These are phyloP conservation scores for Fomes fomentarius DNA, from an alignment of 1,284 basidiomycete genomes.

Conservation along the genomic window DNA sequence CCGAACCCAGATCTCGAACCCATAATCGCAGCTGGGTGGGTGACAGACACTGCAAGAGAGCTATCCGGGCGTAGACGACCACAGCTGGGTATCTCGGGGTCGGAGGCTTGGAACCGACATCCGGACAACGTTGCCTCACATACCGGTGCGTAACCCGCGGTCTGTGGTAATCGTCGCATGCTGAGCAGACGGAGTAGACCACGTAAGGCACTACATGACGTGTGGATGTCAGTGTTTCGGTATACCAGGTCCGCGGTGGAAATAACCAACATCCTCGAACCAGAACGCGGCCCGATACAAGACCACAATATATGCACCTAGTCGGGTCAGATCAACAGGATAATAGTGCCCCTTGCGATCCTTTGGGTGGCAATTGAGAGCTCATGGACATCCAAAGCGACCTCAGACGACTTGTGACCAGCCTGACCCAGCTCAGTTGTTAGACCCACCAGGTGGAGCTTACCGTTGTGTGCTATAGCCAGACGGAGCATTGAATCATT, in stretches of 20 bases:
- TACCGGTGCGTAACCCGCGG: neutral
- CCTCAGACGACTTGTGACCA: too few species aligned
- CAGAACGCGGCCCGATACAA: too few species aligned
- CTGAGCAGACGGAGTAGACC: neutral
- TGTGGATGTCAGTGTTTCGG: neutral
- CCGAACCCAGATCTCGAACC: neutral
- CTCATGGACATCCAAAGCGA: too few species aligned
- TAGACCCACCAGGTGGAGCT: too few species aligned
- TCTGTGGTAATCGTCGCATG: neutral
- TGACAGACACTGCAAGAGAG: neutral
- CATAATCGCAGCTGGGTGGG: neutral
- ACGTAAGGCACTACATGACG: neutral
- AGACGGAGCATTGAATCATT: too few species aligned
- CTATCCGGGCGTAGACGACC: neutral
- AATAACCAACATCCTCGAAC: neutral
- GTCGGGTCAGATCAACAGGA: too few species aligned
- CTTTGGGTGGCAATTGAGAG: too few species aligned
- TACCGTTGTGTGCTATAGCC: too few species aligned
- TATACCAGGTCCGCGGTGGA: neutral
- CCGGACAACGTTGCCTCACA: neutral
- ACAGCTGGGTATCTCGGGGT: neutral
- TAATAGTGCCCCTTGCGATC: too few species aligned
- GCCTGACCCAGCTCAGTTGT: too few species aligned
- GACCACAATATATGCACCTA: too few species aligned
- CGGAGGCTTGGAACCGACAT: neutral